Conservation (phyloP, 2,329 filamentous ascomycete species). For the Ascochyta koolunga region DNA sequence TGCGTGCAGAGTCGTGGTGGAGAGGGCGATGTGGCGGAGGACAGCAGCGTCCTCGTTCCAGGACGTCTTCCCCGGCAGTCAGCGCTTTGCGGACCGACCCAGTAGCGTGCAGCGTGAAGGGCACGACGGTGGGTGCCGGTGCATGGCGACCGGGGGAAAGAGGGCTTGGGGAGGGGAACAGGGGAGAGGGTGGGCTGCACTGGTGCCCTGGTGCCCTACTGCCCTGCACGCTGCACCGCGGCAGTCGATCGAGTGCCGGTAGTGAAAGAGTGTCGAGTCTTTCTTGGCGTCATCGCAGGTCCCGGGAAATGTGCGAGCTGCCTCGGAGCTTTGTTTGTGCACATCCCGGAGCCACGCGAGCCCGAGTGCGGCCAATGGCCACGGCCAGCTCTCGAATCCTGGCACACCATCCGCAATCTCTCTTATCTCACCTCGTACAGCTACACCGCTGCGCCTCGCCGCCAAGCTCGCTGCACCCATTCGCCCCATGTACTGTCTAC, state of each 20-base stretch:
- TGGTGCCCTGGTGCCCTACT: not conserved
- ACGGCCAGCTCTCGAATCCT: not conserved
- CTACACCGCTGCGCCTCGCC: slow-evolving; percentile 4
- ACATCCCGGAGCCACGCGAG: slow-evolving; percentile 1
- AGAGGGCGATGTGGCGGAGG: not conserved
- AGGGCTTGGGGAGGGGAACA: not conserved
- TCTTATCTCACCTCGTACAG: slow-evolving; percentile 1
- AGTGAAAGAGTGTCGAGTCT: slow-evolving; percentile 7
- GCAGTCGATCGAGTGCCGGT: not conserved
- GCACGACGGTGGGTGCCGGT: not conserved
- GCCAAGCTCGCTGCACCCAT: slow-evolving; percentile 3
- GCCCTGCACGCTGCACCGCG: too few relatives aligned
- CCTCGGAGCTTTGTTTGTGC: slow-evolving; percentile 14
- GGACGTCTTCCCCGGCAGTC: slow-evolving; percentile 1
- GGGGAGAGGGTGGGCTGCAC: not conserved
- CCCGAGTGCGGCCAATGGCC: slow-evolving; percentile 7
- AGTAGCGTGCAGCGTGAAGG: slow-evolving; percentile 16
- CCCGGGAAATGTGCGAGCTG: not conserved
- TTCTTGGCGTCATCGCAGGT: slow-evolving; percentile 7
- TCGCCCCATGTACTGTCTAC: not conserved
- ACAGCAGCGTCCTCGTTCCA: not conserved
- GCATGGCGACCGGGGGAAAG: slow-evolving; percentile 5
- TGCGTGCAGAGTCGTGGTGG: not conserved
- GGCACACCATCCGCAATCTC: not conserved
- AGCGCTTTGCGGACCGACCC: slow-evolving; percentile 15